Evolutionary conservation across 1,284 basidiomycete genomes (phyloP), one percentile per base, ranked within the genome.

Genomic region (Erythrobasidium hasegawianum): DNA sequence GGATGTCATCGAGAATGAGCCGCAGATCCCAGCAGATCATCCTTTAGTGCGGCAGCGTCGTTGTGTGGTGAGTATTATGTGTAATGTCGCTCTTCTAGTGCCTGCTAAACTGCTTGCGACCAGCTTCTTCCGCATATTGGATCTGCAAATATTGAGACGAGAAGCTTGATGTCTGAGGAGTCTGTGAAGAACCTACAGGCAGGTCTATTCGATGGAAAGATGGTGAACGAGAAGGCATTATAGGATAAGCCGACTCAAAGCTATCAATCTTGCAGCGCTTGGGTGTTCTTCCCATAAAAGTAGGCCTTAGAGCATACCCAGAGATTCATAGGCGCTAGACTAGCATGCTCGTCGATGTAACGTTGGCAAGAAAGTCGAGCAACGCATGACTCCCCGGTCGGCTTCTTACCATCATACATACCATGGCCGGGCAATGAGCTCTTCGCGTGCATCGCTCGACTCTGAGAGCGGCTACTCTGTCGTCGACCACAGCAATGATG

Each of bases 1-100:
- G 5, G 95, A 98, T 76, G 95, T 97, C 38, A 85, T 97, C 11
- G 90, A 93, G 71, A 90, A 90, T 33, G 95, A 98, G 77, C 95
- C 95, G 0, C 79, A 87, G 54, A 81, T 97, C 33, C 39, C 57
- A 16, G 77, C 79, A 1, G 86, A 89, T 71, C 91, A 97, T 76
- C 86, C 88, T 0, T 78, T 97, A 49, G 85, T 96, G 40, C 83
- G 83, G 72, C 85, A 90, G 68, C 84, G 86, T 7, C 83, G 84
- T 84, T 89, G 71, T 74, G 83, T 76, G 7, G 11, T 59, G 13
- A 60, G 22, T 20, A 2, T 4, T 3, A 14, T 38, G 7, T 2
- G 39, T 26, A 14, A 38, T 50, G 27, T 45, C 18, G 20, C 43
- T 74, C 57, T 67, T 66, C 57, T 16, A 62, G 59, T 16, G 70